Conservation (phyloP, 2,329 filamentous ascomycete species). For the Penicillium sp. region DNA sequence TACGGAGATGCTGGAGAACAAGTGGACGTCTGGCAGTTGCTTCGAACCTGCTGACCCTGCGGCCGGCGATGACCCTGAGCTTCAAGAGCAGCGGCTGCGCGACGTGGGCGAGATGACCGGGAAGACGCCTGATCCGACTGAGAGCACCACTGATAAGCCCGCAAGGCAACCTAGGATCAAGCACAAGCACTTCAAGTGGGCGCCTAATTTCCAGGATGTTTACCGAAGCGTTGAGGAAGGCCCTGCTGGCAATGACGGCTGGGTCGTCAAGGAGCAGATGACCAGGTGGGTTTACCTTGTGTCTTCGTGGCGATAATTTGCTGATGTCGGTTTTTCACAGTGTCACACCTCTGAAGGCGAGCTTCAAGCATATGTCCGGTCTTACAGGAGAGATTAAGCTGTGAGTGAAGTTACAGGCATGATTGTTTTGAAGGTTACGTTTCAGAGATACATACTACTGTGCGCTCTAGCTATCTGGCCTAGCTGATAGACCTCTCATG, state of each 20-base stretch:
- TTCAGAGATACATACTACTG: conserved; percentile 29
- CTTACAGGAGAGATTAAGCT: conserved; percentile 74
- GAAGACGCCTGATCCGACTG: conserved; percentile 27
- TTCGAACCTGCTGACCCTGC: conserved; percentile 75
- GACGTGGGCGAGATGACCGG: conserved; percentile 58
- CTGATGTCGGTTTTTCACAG: conserved; percentile 48
- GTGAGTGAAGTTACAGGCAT: conserved; percentile 61
- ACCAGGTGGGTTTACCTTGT: conserved; percentile 65
- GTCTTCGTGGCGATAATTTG: neutral
- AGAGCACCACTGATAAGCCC: conserved; percentile 27
- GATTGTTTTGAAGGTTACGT: conserved; percentile 20
- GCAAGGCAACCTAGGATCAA: conserved; percentile 53
- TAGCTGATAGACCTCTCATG: conserved; percentile 31
- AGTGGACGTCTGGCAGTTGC: conserved; percentile 81
- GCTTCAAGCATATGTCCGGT: conserved; percentile 78
- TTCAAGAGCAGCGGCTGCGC: conserved; percentile 74
- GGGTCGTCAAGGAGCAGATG: conserved; percentile 83
- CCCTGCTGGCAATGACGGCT: conserved; percentile 83
- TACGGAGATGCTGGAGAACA: conserved; percentile 86
- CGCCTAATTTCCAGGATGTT: conserved; percentile 82
- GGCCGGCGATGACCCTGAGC: conserved; percentile 60
- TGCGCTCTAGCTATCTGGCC: conserved; percentile 29
- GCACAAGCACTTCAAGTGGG: conserved; percentile 94
- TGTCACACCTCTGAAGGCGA: conserved; percentile 86
- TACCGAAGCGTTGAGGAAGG: conserved; percentile 82